Base-by-base conservation (phyloP, 495 filamentous ascomycete genomes). In the Aspergillus biplanus region DNA sequence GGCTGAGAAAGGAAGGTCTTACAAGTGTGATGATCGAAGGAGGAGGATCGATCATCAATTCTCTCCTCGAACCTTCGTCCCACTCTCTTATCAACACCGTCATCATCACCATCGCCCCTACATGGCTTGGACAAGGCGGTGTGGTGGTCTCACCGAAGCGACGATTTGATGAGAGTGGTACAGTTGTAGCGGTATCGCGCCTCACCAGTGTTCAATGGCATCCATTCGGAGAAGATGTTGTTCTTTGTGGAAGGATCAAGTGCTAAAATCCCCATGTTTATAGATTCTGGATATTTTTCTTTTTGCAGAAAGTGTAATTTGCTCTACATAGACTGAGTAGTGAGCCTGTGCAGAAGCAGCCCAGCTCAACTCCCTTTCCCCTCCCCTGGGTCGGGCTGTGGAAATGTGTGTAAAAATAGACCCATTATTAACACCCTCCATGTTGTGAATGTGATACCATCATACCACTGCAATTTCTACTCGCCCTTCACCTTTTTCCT, bases 1-100 rank as follows among this genome's bases (percentile, higher is more conserved):
- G 70, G 16, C 70, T 95, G 6, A 70, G 65, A 44, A 65, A 50
- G 6, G 78, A 89, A 56, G 88, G 88, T 3, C 73, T 96, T 47
- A 68, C 73, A 15, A 94, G 90, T 67, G 80, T 97, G 6, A 97
- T 97, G 93, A 78, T 97, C 42, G 93, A 97, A 69, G 93, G 93
- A 0, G 93, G 93, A 5, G 92, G 85, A 2, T 78, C 81, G 33
- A 83, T 97, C 47, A 94, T 97, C 66, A 92, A 92, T 65, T 85
- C 87, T 13, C 77, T 97, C 2, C 78, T 97, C 7, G 80, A 82
- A 39, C 85, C 89, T 46, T 61, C 73, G 4, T 72, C 52, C 9
- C 74, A 73, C 67, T 60, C 65, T 33, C 71, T 93, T n/a, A 77
- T 97, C 39, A 79, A 87, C 62, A 85, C 85, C n/a, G 87, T 96